A percentile compares a stretch with the other conserved stretches of the same genome.
Conservation (phyloP, 768 basidiomycete genomes). For the Tricholoma flavovirens region DNA sequence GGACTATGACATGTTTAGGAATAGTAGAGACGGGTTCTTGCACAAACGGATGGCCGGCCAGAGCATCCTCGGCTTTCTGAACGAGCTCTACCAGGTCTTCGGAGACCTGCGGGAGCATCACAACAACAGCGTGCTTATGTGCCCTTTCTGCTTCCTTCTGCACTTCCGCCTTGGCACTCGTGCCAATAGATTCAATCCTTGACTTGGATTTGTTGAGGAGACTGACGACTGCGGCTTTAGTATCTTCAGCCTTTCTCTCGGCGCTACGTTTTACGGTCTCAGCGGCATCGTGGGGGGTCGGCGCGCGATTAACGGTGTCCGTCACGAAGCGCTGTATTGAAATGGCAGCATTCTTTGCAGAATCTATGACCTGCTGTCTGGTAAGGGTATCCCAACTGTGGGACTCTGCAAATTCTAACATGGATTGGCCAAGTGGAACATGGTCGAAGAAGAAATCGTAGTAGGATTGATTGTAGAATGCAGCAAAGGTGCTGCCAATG, state of each 20-base stretch:
- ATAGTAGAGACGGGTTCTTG: conserved; percentile 18
- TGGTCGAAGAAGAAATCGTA: conserved; percentile 80
- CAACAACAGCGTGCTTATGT: conserved; percentile 13
- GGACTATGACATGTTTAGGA: conserved; percentile 10
- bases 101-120: conserved; percentile 35
- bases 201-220: conserved; percentile 39
- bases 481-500: conserved; percentile 70
- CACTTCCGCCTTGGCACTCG: conserved; percentile 33
- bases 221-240: conserved; percentile 35
- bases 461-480: conserved; percentile 74
- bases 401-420: conserved; percentile 79
- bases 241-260: conserved; percentile 32
- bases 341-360: conserved; percentile 43
- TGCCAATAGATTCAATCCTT: conserved; percentile 35
- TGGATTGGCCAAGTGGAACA: conserved; percentile 69
- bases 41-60: conserved; percentile 39
- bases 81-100: conserved; percentile 67
- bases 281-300: conserved; percentile 25
- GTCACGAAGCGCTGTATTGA: conserved; percentile 46
- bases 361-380: conserved; percentile 48
- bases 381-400: conserved; percentile 77
- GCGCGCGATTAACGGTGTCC: conserved; percentile 42
- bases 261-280: conserved; percentile 27
- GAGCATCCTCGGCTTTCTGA: conserved; percentile 65
- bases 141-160: conserved; percentile 37